Percentiles rank a stretch among this genome's conserved stretches.
phyloP scores from a whole-genome alignment of 2,329 filamentous ascomycete species.

The Chaetothyriales sp. region DNA sequence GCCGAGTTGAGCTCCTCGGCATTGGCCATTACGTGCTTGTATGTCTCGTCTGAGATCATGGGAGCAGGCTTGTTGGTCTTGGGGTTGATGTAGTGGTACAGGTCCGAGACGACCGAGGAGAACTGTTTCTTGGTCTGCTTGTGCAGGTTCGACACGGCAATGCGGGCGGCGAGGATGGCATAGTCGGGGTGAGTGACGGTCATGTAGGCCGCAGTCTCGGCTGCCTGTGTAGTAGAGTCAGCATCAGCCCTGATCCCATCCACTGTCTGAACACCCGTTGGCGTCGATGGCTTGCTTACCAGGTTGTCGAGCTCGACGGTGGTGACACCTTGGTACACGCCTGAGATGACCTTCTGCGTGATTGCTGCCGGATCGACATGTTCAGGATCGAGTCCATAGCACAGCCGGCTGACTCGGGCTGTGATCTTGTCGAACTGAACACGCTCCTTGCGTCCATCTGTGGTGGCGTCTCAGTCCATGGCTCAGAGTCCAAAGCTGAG shows the following conservation, averaged over 20 bases:
- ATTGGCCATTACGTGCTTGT: conserved; percentile 88
- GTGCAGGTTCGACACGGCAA: conserved; percentile 97
- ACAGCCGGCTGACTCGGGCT: conserved; percentile 88
- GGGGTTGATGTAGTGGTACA: conserved; percentile 92
- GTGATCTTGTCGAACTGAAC: conserved; percentile 99
- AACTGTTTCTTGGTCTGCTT: conserved; percentile 99
- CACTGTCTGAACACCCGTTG: conserved; percentile 1
- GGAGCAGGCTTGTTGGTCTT: conserved; percentile 71
- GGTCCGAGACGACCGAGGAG: conserved; percentile 82
- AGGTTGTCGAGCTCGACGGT: conserved; percentile 93
- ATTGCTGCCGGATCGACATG: conserved; percentile 97
- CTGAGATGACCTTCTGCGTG: conserved; percentile 97
- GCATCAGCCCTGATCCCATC: conserved; percentile 11
- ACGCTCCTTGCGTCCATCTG: conserved; percentile 98
- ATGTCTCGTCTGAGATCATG: conserved; percentile 87
- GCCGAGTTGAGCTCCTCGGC: conserved; percentile 95
- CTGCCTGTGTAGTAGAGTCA: conserved; percentile 49
- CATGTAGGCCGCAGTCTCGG: conserved; percentile 98
- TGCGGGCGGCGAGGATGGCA: conserved; percentile 92
- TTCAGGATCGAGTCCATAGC: conserved; percentile 88
- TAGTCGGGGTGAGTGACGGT: conserved; percentile 98
- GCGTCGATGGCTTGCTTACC: conserved; percentile 46
- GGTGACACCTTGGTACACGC: conserved; percentile 95
- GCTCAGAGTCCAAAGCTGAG: background rate
- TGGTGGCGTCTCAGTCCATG: conserved; percentile 2